Evolutionary conservation across 139 green algal genomes (phyloP), one percentile per base, ranked within the genome.

Genomic region (Asterochloris erici): DNA sequence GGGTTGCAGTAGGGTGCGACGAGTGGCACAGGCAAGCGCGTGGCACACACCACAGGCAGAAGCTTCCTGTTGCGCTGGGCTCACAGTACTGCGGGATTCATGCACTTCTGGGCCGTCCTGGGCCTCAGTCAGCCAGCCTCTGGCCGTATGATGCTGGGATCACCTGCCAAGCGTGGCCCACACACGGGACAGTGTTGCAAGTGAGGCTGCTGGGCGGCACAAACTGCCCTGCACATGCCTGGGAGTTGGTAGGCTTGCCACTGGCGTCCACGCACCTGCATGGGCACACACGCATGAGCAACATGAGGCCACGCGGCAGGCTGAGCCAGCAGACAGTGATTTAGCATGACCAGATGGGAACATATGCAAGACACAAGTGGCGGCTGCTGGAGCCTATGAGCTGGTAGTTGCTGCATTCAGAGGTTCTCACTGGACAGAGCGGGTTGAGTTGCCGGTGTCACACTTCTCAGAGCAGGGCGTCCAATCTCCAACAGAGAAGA

Each of bases 381-480:
- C 9, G 23, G 15, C 71, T 29, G n/a, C 23, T 77, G 71, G 24
- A 21, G 19, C 14, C n/a, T 60, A 10, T 24, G 17, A 21, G 1
- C 71, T 38, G 38, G 38, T 54, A 54, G 38, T 54, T 6, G 38
- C 38, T 60, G 23, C 76, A 54, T n/a, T 29, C 24, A 23, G 9
- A 60, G 4, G 63, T 14, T 9, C 77, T 73, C 24, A 81, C 77
- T 29, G 11, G 60, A 85, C 68, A 23, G 74, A 75, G 64, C 82
- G 74, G 12, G 62, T 85, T 62, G 64, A 77, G 64, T 63, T 79
- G 47, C 88, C 88, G n/a, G 86, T 86, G 38, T 84, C 87, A 80
- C 88, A 91, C 27, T 76, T 38, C 10, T 75, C 80, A 29, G 76
- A 85, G 85, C 88, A 91, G 26, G 27, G n/a, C 0, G 62, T 77